Percentiles rank a stretch among this genome's conserved stretches.
phyloP scores from a whole-genome alignment of 2,329 filamentous ascomycete species.

The Fusarium falciforme region DNA sequence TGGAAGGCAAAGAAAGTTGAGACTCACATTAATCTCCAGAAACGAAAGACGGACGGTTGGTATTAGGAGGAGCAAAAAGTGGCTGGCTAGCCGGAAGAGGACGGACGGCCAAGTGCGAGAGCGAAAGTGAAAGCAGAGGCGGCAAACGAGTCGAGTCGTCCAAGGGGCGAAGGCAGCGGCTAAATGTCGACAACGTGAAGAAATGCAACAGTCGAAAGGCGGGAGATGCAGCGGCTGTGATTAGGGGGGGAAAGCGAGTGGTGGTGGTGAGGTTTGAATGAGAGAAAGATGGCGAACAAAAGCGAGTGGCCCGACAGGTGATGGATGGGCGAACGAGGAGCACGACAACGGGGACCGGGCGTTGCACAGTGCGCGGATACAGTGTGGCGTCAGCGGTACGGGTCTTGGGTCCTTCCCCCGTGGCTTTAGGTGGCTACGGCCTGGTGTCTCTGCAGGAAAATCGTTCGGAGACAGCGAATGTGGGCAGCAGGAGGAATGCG shows the following conservation, averaged over 20 bases:
- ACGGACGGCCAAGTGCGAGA: conserved; percentile 36
- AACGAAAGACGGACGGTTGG: conserved; percentile 33
- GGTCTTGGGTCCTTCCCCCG: conserved; percentile 2
- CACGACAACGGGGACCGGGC: conserved; percentile 23
- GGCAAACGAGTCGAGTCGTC: conserved; percentile 20
- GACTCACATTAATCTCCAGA: conserved; percentile 53
- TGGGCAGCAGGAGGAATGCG: conserved; percentile 25
- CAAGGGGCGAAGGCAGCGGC: conserved; percentile 21
- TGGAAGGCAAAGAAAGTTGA: conserved; percentile 44
- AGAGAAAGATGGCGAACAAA: conserved; percentile 34
- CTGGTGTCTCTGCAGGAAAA: conserved; percentile 27
- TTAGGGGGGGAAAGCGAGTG: conserved; percentile 36
- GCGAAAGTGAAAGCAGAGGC: conserved; percentile 29
- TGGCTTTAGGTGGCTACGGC: conserved; percentile 37
- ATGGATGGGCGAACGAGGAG: conserved; percentile 29
- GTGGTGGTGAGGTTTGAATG: conserved; percentile 44
- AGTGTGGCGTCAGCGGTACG: conserved; percentile 23
- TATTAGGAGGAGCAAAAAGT: conserved; percentile 41
- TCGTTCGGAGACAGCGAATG: conserved; percentile 11
- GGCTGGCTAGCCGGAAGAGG: conserved; percentile 42
- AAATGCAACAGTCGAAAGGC: conserved; percentile 34
- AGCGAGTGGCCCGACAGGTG: conserved; percentile 34
- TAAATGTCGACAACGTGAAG: conserved; percentile 32
- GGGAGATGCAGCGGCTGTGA: conserved; percentile 19
- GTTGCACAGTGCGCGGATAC: conserved; percentile 39